Conservation (phyloP, 805 yeast species). For the Saccharomycopsis malanga region DNA sequence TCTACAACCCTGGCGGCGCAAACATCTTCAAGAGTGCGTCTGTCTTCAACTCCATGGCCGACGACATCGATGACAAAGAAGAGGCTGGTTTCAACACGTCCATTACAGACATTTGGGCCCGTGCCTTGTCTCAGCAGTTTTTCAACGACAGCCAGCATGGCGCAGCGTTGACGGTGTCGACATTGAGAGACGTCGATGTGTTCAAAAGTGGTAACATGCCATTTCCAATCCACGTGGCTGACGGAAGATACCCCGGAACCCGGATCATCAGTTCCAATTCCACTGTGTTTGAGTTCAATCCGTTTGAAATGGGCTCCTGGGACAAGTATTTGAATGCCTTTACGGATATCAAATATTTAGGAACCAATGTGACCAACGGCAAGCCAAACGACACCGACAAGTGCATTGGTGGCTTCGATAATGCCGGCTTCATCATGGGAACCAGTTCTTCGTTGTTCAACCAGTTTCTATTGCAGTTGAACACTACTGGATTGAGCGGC, state of each 20-base stretch:
- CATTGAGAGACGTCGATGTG: conserved; percentile 52
- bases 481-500: conserved; percentile 45
- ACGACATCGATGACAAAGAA: conserved; percentile 45
- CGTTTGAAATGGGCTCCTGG: conserved; percentile 82
- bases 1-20: conserved; percentile 56
- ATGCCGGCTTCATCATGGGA: conserved; percentile 75
- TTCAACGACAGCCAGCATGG: conserved; percentile 57
- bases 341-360: conserved; percentile 60
- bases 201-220: conserved; percentile 62
- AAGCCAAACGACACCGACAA: conserved; percentile 28
- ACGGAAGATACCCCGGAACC: conserved; percentile 61
- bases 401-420: conserved; percentile 70
- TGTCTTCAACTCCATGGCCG: conserved; percentile 48
- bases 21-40: conserved; percentile 44
- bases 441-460: conserved; percentile 80
- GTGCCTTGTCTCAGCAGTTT: conserved; percentile 66
- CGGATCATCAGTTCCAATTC: conserved; percentile 53
- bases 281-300: conserved; percentile 57
- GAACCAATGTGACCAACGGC: conserved; percentile 60
- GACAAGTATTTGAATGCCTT: conserved; percentile 67
- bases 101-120: conserved; percentile 75
- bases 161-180: conserved; percentile 52
- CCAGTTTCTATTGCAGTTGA: conserved; percentile 51
- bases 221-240: conserved; percentile 59
- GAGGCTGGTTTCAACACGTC: conserved; percentile 64